phyloP scores from a whole-genome alignment of 306 rosid species.

The Cyclanthera cordifolia region DNA sequence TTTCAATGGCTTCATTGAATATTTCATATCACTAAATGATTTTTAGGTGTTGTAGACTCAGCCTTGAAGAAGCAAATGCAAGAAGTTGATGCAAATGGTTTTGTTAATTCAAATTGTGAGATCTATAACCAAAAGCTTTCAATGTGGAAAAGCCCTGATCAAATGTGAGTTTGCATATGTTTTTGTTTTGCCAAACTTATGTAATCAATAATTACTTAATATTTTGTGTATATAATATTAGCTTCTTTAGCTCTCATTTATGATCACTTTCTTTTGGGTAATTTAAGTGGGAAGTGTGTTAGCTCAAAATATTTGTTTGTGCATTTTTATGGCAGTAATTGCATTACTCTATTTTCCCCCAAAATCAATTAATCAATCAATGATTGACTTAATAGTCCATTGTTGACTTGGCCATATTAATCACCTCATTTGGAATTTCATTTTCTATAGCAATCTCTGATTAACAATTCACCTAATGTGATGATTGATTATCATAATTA shows the following conservation, averaged over 20 bases:
- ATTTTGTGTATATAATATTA: not conserved
- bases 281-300: not conserved
- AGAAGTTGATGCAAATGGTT: not conserved
- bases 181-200: not conserved
- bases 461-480: not conserved
- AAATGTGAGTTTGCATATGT: slow-evolving; percentile 7
- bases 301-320: not conserved
- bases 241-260: not conserved
- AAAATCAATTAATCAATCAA: not conserved
- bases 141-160: slow-evolving; percentile 5
- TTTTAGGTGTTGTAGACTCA: not conserved
- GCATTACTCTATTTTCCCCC: not conserved
- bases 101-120: not conserved
- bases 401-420: not conserved
- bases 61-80: slow-evolving; percentile 5
- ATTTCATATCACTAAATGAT: not conserved
- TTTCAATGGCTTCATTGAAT: not conserved
- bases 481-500: not conserved
- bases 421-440: not conserved
- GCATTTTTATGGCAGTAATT: not conserved
- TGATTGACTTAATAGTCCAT: not conserved
- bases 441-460: not conserved
- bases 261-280: not conserved
- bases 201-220: not conserved
- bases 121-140: not conserved